These are phyloP conservation scores for Chenopodium berlandieri DNA, from an alignment of 148 eudicot species.

Conservation along the genomic window DNA sequence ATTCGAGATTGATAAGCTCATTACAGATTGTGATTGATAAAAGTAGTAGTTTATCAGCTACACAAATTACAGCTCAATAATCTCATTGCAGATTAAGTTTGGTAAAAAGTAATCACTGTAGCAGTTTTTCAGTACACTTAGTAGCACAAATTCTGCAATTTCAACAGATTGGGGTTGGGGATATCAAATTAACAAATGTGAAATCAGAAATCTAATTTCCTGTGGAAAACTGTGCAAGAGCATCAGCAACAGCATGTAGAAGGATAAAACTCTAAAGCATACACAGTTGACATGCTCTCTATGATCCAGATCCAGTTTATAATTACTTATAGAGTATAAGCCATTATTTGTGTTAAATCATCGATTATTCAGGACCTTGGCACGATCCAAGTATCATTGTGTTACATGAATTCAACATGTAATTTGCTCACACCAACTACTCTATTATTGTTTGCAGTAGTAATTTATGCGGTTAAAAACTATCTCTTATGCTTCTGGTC, in stretches of 20 bases:
- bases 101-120: too few species aligned
- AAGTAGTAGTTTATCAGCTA: too few species aligned
- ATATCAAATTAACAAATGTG: too few species aligned
- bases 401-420: slow-evolving; percentile 9
- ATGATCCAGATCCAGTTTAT: neutral
- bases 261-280: neutral
- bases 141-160: too few species aligned
- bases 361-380: neutral
- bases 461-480: neutral
- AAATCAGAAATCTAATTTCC: too few species aligned
- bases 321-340: neutral
- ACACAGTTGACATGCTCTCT: neutral
- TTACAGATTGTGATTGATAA: too few species aligned
- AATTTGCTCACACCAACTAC: neutral
- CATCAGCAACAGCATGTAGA: too few species aligned
- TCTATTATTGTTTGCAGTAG: neutral
- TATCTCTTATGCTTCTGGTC: neutral
- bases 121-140: too few species aligned
- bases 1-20: too few species aligned
- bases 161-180: too few species aligned
- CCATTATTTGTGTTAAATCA: neutral
- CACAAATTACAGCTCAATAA: too few species aligned
- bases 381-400: neutral
- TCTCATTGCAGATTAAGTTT: too few species aligned
- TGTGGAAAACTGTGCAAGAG: neutral